These are phyloP conservation scores for Jaltomata sinuosa DNA, from an alignment of 257 asterid species.

Conservation along the genomic window DNA sequence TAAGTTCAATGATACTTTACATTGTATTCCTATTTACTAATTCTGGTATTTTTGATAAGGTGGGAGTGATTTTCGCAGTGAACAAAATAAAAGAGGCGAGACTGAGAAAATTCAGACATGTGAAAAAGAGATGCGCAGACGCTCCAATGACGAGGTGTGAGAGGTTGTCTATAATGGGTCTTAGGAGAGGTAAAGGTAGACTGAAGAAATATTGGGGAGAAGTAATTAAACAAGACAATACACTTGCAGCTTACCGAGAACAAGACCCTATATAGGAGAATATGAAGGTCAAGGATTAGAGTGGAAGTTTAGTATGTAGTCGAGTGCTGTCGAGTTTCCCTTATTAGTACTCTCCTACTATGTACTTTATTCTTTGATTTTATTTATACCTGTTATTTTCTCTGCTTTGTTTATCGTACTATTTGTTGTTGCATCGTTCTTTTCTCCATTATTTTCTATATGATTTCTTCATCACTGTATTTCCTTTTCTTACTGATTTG, in stretches of 20 bases:
- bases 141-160: background rate
- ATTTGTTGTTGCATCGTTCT: background rate
- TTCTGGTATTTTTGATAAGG: background rate
- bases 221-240: background rate
- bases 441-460: background rate
- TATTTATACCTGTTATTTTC: background rate
- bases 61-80: background rate
- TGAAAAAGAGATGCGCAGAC: background rate
- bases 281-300: background rate
- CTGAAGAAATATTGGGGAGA: background rate
- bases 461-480: background rate
- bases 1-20: too few relatives aligned
- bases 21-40: too few relatives aligned
- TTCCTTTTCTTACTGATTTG: background rate
- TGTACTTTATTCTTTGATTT: background rate
- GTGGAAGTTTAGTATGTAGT: too few relatives aligned
- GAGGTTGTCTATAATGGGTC: background rate
- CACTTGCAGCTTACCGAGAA: background rate
- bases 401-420: background rate
- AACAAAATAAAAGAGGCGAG: too few relatives aligned
- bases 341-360: background rate
- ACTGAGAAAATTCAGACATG: background rate
- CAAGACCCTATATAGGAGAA: background rate
- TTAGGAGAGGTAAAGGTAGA: background rate
- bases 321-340: too few relatives aligned